Conservation (phyloP, 768 basidiomycete genomes). For the Kondoa malvinella region DNA sequence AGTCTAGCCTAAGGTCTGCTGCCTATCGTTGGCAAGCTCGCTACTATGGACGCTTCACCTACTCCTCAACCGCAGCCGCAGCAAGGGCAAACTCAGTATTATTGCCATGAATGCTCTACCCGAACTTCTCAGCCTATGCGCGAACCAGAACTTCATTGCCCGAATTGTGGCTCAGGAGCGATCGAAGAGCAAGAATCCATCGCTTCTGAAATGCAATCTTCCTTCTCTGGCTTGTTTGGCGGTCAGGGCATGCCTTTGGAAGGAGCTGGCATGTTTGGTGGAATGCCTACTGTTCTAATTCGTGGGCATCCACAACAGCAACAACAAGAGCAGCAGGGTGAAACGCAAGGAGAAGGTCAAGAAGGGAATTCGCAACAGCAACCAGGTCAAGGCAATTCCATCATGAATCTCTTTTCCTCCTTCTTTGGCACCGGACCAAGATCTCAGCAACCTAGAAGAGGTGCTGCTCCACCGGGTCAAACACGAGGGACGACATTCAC, state of each 20-base stretch:
- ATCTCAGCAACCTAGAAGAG: not conserved
- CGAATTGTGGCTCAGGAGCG: not conserved
- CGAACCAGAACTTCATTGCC: not conserved
- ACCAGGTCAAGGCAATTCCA: not conserved
- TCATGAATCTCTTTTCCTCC: not conserved
- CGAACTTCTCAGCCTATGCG: not conserved
- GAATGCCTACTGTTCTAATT: not conserved
- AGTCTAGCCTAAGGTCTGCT: too few species aligned
- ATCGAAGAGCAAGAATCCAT: not conserved
- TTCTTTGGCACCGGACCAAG: not conserved
- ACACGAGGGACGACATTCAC: not conserved
- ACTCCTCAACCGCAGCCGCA: too few species aligned
- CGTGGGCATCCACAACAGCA: not conserved
- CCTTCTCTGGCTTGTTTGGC: not conserved
- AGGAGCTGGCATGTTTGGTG: too few species aligned
- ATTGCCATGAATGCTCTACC: not conserved
- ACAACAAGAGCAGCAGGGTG: too few species aligned
- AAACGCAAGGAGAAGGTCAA: too few species aligned
- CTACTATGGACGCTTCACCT: too few species aligned
- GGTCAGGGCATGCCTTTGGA: too few species aligned
- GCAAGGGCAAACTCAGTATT: too few species aligned
- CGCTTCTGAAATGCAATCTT: not conserved
- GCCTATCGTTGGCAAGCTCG: too few species aligned
- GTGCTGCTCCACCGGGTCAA: not conserved
- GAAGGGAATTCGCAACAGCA: too few species aligned